These are phyloP conservation scores for Ustilago xerochloae DNA, from an alignment of 1,284 basidiomycete genomes.

Conservation along the genomic window DNA sequence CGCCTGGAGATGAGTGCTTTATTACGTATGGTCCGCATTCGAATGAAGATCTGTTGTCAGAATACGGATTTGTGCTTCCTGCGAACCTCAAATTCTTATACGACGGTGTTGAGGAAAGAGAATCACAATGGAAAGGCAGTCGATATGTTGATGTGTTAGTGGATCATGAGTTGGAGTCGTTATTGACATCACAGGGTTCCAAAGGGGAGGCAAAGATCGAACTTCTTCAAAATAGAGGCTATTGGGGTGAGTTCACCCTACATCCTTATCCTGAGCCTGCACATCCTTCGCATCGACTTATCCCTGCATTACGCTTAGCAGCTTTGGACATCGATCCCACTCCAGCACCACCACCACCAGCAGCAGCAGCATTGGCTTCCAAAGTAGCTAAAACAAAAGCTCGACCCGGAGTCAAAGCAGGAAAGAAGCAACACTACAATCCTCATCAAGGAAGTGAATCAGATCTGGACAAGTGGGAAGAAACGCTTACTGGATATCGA, in stretches of 20 bases:
- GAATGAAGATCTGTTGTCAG: conserved; percentile 53
- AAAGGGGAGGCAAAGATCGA: conserved; percentile 49
- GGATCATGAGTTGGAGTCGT: conserved; percentile 33
- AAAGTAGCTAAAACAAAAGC: conserved; percentile 32
- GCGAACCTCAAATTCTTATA: neutral
- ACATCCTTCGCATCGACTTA: conserved; percentile 61
- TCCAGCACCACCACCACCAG: too few species aligned
- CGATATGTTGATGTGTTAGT: conserved; percentile 52
- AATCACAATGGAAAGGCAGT: conserved; percentile 40
- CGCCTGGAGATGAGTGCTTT: conserved; percentile 53
- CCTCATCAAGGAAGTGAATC: neutral
- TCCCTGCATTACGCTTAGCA: conserved; percentile 53
- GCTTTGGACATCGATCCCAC: conserved; percentile 33
- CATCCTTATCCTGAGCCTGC: conserved; percentile 58
- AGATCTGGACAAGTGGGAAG: conserved; percentile 42
- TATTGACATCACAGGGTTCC: conserved; percentile 27
- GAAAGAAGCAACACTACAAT: conserved; percentile 3
- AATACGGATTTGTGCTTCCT: conserved; percentile 62
- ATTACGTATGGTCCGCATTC: conserved; percentile 64
- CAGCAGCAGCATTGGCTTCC: neutral
- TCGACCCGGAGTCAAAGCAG: conserved; percentile 16
- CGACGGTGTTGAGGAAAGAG: neutral
- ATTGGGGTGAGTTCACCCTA: conserved; percentile 61
- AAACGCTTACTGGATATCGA: conserved; percentile 39
- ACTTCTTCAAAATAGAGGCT: conserved; percentile 54